Evolutionary conservation across 2,329 filamentous ascomycete species (phyloP), one percentile per base, ranked within the genome.

Genomic region (Cordyceps javanica): DNA sequence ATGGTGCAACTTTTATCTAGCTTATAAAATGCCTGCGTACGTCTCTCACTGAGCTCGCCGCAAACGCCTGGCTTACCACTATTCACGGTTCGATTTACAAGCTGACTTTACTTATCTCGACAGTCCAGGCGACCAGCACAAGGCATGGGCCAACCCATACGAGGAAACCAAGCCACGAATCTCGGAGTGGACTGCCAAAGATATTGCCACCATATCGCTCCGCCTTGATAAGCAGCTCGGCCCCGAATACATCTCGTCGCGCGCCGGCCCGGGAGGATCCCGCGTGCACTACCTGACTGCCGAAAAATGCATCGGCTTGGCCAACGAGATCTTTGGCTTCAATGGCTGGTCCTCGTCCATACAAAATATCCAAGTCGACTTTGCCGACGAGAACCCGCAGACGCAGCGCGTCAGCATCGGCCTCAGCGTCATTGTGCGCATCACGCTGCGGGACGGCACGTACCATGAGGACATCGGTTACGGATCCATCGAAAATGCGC

Each of bases 341-440:
- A 96, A 97, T 73, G 92, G 92, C 66, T 99, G 94, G 94, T 96
- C 90, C 10, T 96, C 90, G 57, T 88, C 89, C n/a, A 94, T 99
- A 60, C 90, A 93, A 68, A 91, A 95, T 68, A 89, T 97, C 38
- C 89, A 96, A 69, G 89, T 97, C 60, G 94, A 99, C 72, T 97
- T 95, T 72, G 90, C 94, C 60, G 93, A 97, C 68, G 91, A 97
- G 73, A 86, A 88, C 66, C 82, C 86, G 16, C 82, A 87, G 65
- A 91, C 86, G 9, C 82, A 87, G 60, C 93, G 87, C 69, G 86
- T 97, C 65, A 91, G 83, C 62, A 78, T 97, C 36, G 94, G 94
- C 0, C 72, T 99, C 38, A 95, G 91, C 1, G 92, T 97, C 54
- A 91, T 96, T 60, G 86, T 97, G 59, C 85, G 94, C 59, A 88